phyloP scores from a whole-genome alignment of 2,329 filamentous ascomycete genomes.

The Tolypocladium ophioglossoides region DNA sequence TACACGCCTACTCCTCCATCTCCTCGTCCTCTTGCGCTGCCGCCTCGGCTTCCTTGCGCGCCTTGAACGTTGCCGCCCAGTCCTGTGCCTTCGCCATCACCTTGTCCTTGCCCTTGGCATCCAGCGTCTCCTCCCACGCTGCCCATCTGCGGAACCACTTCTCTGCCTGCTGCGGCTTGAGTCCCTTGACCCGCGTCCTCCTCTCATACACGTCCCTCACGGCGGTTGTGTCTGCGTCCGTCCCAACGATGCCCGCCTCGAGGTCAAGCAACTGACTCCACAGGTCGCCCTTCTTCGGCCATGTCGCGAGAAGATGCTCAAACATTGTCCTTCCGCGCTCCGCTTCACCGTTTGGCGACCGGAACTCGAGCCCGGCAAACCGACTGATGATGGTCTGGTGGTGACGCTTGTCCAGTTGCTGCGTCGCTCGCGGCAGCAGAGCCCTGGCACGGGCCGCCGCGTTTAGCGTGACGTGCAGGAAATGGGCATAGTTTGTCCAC shows the following conservation, averaged over 20 bases:
- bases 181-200: constrained; percentile 53
- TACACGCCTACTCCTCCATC: constrained; percentile 3
- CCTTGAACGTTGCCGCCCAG: constrained; percentile 49
- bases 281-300: constrained; percentile 80
- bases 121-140: constrained; percentile 71
- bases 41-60: constrained; percentile 29
- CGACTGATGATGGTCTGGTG: constrained; percentile 65
- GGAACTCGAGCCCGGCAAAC: constrained; percentile 89
- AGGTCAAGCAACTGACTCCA: constrained; percentile 90
- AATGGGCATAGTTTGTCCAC: constrained; percentile 92
- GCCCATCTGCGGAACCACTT: constrained; percentile 90
- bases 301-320: constrained; percentile 73
- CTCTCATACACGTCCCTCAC: constrained; percentile 76
- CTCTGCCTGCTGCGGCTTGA: constrained; percentile 76
- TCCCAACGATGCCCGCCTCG: constrained; percentile 53
- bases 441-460: constrained; percentile 65
- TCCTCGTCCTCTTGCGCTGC: constrained; percentile 23
- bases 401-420: constrained; percentile 62
- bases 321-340: constrained; percentile 94
- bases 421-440: constrained; percentile 72
- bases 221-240: constrained; percentile 39
- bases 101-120: constrained; percentile 54
- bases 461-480: constrained; percentile 66
- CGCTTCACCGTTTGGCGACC: constrained; percentile 66
- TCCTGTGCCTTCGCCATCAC: constrained; percentile 62